These are phyloP conservation scores for Eragrostis nindensis DNA, from an alignment of 176 grass and related monocot species.

Conservation along the genomic window DNA sequence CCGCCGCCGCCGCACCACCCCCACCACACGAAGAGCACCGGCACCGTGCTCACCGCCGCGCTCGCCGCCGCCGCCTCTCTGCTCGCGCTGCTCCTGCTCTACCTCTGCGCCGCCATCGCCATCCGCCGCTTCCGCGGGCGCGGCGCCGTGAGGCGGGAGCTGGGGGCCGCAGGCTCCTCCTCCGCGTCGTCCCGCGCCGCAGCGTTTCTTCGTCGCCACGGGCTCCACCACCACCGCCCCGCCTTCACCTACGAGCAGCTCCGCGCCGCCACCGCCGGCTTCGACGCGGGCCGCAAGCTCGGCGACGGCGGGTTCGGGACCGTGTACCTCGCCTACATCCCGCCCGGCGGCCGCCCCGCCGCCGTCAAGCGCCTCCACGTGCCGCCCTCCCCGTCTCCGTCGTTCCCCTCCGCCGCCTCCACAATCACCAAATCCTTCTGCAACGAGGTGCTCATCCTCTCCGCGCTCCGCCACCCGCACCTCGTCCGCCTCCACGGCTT, in stretches of 20 bases:
- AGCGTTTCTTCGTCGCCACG: conserved; percentile 65
- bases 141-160: background rate
- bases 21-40: background rate
- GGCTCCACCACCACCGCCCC: conserved; percentile 56
- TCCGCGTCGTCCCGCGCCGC: conserved; percentile 45
- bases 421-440: conserved; percentile 76
- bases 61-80: conserved; percentile 45
- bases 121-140: conserved; percentile 40
- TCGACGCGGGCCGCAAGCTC: background rate
- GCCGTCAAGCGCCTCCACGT: background rate
- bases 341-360: background rate
- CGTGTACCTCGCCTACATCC: background rate
- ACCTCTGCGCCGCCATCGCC: conserved; percentile 54
- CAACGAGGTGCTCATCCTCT: conserved; percentile 91
- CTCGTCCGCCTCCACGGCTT: conserved; percentile 86
- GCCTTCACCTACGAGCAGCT: conserved; percentile 80
- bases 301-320: background rate
- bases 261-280: conserved; percentile 49
- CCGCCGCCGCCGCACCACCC: conserved; percentile 36
- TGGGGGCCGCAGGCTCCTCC: background rate
- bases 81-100: conserved; percentile 61
- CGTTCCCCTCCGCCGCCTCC: conserved; percentile 43
- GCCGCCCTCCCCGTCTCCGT: background rate
- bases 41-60: background rate
- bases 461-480: conserved; percentile 31